Evolutionary conservation across 495 filamentous ascomycete genomes (phyloP).

Genomic region (Astrothelium macrocarpum): DNA sequence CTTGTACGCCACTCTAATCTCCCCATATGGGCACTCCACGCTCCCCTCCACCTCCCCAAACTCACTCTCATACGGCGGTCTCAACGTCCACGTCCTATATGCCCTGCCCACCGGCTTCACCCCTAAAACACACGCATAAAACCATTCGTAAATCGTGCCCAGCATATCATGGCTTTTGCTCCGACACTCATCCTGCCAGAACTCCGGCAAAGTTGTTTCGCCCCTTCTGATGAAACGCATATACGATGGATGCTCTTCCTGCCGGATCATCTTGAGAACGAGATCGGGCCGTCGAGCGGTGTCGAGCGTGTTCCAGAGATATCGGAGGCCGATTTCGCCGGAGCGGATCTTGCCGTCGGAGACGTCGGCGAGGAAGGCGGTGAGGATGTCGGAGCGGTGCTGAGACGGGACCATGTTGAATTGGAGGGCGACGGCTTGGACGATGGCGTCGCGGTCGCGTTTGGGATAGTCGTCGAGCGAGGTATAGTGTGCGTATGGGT

Average conservation of each 20-base stretch:
- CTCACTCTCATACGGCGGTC: slow-evolving; percentile 9
- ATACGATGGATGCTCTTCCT: slow-evolving; percentile 10
- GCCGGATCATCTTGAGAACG: slow-evolving; percentile 7
- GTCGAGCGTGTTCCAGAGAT: slow-evolving; percentile 9
- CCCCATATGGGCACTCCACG: slow-evolving; percentile 8
- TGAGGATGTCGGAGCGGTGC: not conserved
- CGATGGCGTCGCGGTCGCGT: slow-evolving; percentile 5
- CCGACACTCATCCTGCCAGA: slow-evolving; percentile 12
- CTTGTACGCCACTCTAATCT: slow-evolving; percentile 5
- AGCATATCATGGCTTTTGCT: slow-evolving; percentile 11
- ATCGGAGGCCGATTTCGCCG: slow-evolving; percentile 9
- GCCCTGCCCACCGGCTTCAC: slow-evolving; percentile 1
- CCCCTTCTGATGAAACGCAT: slow-evolving; percentile 10
- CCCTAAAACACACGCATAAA: slow-evolving; percentile 7
- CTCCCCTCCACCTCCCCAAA: slow-evolving; percentile 9
- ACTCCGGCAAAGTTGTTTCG: slow-evolving; percentile 10
- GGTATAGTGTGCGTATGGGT: slow-evolving; percentile 6
- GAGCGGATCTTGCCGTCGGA: slow-evolving; percentile 8
- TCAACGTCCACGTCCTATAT: slow-evolving; percentile 1
- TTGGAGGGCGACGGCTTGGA: slow-evolving; percentile 11
- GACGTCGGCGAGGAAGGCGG: slow-evolving; percentile 11
- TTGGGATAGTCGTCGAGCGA: slow-evolving; percentile 6
- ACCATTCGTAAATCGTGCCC: slow-evolving; percentile 11
- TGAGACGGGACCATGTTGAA: slow-evolving; percentile 7
- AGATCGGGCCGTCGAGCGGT: slow-evolving; percentile 4